Base-by-base conservation (phyloP, 768 basidiomycete species). In the Glaciozyma antarctica region DNA sequence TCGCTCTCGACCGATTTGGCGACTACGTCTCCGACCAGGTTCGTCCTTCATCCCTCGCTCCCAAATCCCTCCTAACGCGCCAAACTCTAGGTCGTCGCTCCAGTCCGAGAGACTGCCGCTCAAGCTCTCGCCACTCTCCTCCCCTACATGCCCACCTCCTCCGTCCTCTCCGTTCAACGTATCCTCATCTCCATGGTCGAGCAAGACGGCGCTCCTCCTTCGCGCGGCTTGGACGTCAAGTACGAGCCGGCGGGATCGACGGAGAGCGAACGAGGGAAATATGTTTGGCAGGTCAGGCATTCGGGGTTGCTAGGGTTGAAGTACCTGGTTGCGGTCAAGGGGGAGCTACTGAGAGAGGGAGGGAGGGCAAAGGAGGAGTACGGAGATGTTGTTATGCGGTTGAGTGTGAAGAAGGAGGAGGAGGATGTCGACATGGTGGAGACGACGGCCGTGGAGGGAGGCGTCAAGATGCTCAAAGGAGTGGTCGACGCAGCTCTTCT, bases 221-320 rank as follows among this genome's bases (percentile, higher is more conserved):
- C 52, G 19, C 26, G 15, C 7, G 58, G 58, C 21, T 63, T 64
- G 48, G 61, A 60, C 52, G 60, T 44, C 34, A 58, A 58, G 43
- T 21, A n/a, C 24, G 41, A 44, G 24, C 47, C 26, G 43, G 24
- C 24, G 24, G 44, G 16, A 26, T 26, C 26, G 28, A 49, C 53
- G 22, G 70, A 65, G 21, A 60, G 48, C 21, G 70, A 73, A 58
- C 58, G 73, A 38, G 72, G 72, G 5, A 74, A 74, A 48, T 89
- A 93, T 76, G 82, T 91, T 10, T 99, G 95, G 95, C 90, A 98
- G 77, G 87, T 99, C 58, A 82, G 94, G 61, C 95, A 99, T 79
- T 93, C 95, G n/a, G 95, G 95, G 34, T 78, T 99, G 65, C 82
- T 98, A 13, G 95, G 95, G 1, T 85, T 99, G 76, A 97, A 97